Evolutionary conservation across 495 filamentous ascomycete species (phyloP), one percentile per base, ranked within the genome.

Genomic region (Daldinia vernicosa): DNA sequence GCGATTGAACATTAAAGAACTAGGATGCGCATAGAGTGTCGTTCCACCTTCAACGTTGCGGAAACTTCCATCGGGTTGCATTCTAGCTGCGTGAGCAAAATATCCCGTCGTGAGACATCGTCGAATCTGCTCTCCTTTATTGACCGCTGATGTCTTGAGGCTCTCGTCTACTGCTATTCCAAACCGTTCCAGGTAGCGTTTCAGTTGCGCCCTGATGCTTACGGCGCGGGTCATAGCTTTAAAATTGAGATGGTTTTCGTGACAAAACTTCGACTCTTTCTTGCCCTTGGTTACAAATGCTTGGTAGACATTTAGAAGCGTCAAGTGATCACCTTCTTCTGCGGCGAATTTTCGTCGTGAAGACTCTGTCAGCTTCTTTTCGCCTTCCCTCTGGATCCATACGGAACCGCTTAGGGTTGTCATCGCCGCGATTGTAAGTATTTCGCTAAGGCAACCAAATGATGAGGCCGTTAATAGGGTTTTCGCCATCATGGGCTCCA

Each of bases 401-500:
- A 97, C 85, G 19, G 86, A 87, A 15, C 93, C 91, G 60, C 93
- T 90, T 1, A 96, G 84, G 71, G 89, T 95, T 35, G 92, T 92
- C 96, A 99, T 98, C 37, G 95, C 94, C 28, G 96, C 94, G 72
- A 98, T 97, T 6, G 89, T 90, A 15, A 99, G 83, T 24, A 98
- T 91, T 78, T 97, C 94, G 74, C 89, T 91, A 30, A 94, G 78
- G 75, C 94, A 98, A 30, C 84, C 84, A 78, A 97, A 95, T 15
- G 83, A 81, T 2, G 89, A 80, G 1, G 93, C 92, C n/a, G 88
- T 87, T 15, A 98, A 88, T 8, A 98, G 86, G 6, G 92, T 93
- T 78, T 95, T 97, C 14, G 89, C 92, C 89, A 98, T 94, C 94
- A 98, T 98, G 1, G 96, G 96, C 71, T 97, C 94, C 15, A 98